These are phyloP conservation scores for Lycium barbarum DNA, from an alignment of 257 asterid genomes.

Conservation along the genomic window DNA sequence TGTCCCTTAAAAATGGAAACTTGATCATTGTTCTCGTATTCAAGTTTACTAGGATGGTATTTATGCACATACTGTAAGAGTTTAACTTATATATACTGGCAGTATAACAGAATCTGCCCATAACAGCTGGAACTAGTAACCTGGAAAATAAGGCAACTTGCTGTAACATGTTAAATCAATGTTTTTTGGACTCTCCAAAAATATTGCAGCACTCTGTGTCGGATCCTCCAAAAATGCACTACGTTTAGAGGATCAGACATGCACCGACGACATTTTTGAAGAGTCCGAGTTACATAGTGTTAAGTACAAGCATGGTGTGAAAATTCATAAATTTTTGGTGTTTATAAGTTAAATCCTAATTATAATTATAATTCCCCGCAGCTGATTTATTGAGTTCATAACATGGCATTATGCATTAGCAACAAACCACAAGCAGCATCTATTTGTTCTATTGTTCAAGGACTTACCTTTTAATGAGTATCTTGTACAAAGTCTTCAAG, in stretches of 20 bases:
- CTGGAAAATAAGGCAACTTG: neutral
- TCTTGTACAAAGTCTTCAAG: conserved; percentile 69
- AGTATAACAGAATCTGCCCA: neutral
- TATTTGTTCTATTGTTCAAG: neutral
- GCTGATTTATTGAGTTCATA: neutral
- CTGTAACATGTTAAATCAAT: neutral
- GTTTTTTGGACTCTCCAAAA: no score
- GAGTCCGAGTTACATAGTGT: no score
- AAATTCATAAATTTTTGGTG: neutral
- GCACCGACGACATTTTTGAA: no score
- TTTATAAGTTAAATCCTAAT: neutral
- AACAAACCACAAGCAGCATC: neutral
- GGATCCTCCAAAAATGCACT: no score
- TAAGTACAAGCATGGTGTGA: neutral
- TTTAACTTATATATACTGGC: neutral
- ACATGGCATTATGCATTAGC: neutral
- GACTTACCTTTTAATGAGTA: conserved; percentile 67
- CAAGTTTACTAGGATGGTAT: neutral
- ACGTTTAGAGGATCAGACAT: no score
- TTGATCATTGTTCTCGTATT: neutral
- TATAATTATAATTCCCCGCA: neutral
- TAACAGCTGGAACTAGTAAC: neutral
- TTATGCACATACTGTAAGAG: neutral
- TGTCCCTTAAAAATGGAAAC: neutral
- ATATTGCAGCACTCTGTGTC: no score